These are phyloP conservation scores for Nymphaea colorata DNA, from an alignment of 164 flowering plant species.

Conservation along the genomic window DNA sequence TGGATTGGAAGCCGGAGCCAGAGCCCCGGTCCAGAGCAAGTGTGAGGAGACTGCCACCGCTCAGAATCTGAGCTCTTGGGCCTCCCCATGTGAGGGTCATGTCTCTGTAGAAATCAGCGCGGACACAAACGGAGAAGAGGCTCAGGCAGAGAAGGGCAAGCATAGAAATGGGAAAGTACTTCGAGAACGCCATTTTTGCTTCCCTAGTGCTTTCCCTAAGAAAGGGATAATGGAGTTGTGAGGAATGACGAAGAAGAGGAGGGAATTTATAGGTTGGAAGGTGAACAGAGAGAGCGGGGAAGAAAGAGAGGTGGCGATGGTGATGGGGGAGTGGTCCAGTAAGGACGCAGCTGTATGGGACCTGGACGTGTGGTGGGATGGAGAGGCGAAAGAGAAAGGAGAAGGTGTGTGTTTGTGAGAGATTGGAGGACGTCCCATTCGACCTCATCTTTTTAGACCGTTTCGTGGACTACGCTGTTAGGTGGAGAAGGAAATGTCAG, in stretches of 20 bases:
- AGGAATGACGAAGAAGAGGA: neutral
- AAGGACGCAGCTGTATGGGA: neutral
- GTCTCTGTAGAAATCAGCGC: constrained; percentile 14
- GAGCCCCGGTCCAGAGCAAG: constrained; percentile 24
- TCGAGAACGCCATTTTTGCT: neutral
- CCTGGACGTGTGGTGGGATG: neutral
- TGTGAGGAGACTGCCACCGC: constrained; percentile 17
- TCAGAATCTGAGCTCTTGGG: constrained; percentile 12
- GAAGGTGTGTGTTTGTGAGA: no score
- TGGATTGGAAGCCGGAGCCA: constrained; percentile 29
- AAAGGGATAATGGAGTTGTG: neutral
- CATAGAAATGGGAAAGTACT: neutral
- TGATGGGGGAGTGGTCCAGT: no score
- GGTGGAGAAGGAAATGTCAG: no score
- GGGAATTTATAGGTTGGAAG: neutral
- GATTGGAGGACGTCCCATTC: neutral
- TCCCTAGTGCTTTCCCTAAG: neutral
- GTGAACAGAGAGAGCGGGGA: neutral
- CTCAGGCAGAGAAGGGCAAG: neutral
- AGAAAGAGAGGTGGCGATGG: neutral
- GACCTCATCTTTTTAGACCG: neutral
- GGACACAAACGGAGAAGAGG: neutral
- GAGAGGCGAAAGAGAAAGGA: no score
- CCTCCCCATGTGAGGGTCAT: constrained; percentile 21
- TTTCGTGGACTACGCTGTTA: no score